Evolutionary conservation across 345 rosid genomes (phyloP), one percentile per base, ranked within the genome.

Genomic region (Hibiscus mutabilis): DNA sequence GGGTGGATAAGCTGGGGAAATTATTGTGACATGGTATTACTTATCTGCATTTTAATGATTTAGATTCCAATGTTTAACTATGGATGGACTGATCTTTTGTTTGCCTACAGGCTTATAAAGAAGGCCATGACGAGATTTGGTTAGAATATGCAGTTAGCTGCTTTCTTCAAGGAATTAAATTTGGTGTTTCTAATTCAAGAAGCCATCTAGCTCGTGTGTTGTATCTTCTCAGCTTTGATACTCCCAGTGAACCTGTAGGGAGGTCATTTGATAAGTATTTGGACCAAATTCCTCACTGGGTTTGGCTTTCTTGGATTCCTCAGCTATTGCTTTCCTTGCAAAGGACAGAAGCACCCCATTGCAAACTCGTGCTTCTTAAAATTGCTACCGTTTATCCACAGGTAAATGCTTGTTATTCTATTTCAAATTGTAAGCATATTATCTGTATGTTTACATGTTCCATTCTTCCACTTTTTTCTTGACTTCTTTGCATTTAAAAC

Each of bases 1-100:
- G 99, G 98, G 78, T 95, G 99, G 99, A 92, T 95, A 85, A 95
- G 98, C 85, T 95, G 99, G 99, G 98, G 99, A 78, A 87, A 85
- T 72, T 95, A 95, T 80, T 90, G 98, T 75, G 97, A 95, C 78
- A 81, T 86, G 99, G 99, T 95, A 92, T 77, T 24, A 73, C 79
- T 80, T 58, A 29, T 64, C 24, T 53, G 12, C 16, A 67, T 74
- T 79, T 46, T 66, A 49, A 57, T 74, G 55, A 18, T 52, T 25
- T 47, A 44, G 15, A 3, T 73, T 62, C 44, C 53, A 55, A n/a
- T 51, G 35, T 53, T 9, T 19, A 31, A 37, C 47, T 66, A 1
- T 25, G 46, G 46, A 71, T 24, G 2, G 5, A 35, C 61, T 75
- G 63, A 81, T 74, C 40, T 71, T 57, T 33, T 69, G 49, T 77